phyloP scores from a whole-genome alignment of 306 rosid species.

The Fragaria vesca region DNA sequence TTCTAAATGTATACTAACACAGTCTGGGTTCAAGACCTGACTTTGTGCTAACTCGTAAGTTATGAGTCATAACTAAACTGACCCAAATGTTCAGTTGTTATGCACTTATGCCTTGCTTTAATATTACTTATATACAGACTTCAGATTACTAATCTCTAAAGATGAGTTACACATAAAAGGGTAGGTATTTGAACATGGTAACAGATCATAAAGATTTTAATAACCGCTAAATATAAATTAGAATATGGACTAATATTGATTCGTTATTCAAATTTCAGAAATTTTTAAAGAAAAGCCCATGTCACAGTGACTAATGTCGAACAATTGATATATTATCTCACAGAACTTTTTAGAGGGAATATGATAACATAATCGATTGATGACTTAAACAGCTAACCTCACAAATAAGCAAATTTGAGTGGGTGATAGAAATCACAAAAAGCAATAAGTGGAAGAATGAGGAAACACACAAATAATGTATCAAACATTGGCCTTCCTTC shows the following conservation, averaged over 20 bases:
- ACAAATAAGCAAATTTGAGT: not conserved
- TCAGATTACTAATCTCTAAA: not conserved
- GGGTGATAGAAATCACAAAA: not conserved
- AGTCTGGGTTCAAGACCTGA: not conserved
- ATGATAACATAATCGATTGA: not conserved
- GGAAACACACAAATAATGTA: not conserved
- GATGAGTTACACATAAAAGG: not conserved
- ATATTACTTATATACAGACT: not conserved
- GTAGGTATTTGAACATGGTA: not conserved
- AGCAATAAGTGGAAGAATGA: not conserved
- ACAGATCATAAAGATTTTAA: not conserved
- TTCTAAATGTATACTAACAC: not conserved
- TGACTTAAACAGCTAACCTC: not conserved
- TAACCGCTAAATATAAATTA: not conserved
- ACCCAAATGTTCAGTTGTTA: not conserved
- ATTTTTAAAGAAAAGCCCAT: not conserved
- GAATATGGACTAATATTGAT: not conserved
- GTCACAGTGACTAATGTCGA: not conserved
- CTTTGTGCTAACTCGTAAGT: not conserved
- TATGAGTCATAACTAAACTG: not conserved
- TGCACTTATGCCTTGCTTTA: not conserved
- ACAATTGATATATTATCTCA: not conserved
- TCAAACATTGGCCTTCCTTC: not conserved
- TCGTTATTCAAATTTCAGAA: not conserved
- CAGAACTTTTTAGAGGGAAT: not conserved